Base-by-base conservation (phyloP, 768 basidiomycete species). In the Phaffia australis region DNA sequence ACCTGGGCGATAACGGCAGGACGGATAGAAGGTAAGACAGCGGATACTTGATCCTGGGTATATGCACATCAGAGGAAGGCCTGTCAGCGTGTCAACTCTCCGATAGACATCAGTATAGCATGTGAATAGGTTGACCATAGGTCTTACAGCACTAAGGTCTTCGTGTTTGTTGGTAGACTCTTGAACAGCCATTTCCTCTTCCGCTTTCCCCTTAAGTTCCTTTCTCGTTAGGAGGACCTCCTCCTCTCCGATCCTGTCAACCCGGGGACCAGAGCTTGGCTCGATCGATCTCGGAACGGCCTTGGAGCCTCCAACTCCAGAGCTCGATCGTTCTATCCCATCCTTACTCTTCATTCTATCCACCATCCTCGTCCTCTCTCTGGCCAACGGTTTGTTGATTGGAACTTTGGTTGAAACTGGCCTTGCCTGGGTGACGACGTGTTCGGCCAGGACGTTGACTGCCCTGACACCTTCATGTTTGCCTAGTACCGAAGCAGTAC, bases 331-430 rank as follows among this genome's bases (percentile, higher is more conserved):
- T 19, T 58, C 25, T 48, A 23, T 21, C 16, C 60, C 60, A 32
- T 61, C 60, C 60, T 61, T 61, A 29, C 60, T 51, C 46, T 47
- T 61, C 60, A 61, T 61, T 48, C 60, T 25, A 49, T 61, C 60
- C 47, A 51, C 60, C 60, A 61, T 61, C 60, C 60, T 47, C 47
- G 52, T 51, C 35, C 60, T 25, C 21, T 51, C 52, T 32, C 11
- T 19, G 1, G 49, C 42, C 7, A 51, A 49, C 25, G n/a, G n/a
- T 61, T 32, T 51, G 8, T 27, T 25, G 25, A 19, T 47, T 18
- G 42, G n/a, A 46, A 60, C 23, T 48, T 27, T 27, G 5, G 42
- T 32, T 14, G 60, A 27, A 30, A 21, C 50, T 32, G 47, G 32
- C 19, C 47, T 61, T 16, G 25, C 47, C 46, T 27, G 29, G 21